phyloP scores from a whole-genome alignment of 163 green algal species.

The Chlamydomonas reinhardtii region DNA sequence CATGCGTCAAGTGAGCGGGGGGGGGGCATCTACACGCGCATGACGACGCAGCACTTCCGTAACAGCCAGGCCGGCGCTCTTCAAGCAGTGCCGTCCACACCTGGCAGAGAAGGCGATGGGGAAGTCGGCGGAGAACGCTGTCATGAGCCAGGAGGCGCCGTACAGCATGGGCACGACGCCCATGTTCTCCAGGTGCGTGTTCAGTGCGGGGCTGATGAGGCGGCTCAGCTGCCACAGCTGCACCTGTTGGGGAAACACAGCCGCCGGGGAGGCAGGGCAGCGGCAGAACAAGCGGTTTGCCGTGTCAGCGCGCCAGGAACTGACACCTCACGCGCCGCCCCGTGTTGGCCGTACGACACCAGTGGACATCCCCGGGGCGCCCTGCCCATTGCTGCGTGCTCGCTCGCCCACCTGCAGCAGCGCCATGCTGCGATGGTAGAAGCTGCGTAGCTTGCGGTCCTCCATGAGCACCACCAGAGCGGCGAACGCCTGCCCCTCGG shows the following conservation, averaged over 20 bases:
- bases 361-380: no score
- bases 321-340: not conserved
- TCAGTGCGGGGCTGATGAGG: constrained; percentile 70
- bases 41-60: no score
- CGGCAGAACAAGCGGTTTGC: not conserved
- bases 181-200: constrained; percentile 71
- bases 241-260: constrained; percentile 67
- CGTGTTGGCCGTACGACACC: not conserved
- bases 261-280: no score
- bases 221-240: constrained; percentile 82
- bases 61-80: no score
- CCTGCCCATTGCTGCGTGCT: no score
- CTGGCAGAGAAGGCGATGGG: constrained; percentile 80
- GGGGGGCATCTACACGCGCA: no score
- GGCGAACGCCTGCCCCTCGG: constrained; percentile 70
- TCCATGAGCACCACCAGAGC: constrained; percentile 80
- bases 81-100: not conserved
- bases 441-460: constrained; percentile 66
- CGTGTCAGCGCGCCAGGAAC: not conserved
- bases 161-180: constrained; percentile 87
- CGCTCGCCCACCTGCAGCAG: constrained; percentile 64
- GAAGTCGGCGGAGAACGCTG: constrained; percentile 89
- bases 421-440: constrained; percentile 73
- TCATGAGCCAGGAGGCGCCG: constrained; percentile 90
- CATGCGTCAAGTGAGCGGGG: not conserved